Evolutionary conservation across 306 rosid genomes (phyloP), one percentile per base, ranked within the genome.

Genomic region (Acacia melanoxylon): DNA sequence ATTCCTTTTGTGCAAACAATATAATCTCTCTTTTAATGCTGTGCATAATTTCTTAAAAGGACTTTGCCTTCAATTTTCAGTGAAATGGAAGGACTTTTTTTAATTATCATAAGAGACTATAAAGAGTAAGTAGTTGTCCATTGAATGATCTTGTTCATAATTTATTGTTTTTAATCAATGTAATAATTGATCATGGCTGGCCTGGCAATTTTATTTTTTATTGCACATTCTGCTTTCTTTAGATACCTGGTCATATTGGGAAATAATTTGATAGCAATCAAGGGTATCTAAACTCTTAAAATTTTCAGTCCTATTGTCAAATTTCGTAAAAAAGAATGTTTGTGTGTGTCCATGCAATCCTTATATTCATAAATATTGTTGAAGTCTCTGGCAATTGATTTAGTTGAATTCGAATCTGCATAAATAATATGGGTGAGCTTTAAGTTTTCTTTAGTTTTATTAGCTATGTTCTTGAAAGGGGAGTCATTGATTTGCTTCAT

Each of bases 161-260:
- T 61, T 62, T 25, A 59, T 22, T 61, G 24, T 33, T 40, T 76
- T 65, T 68, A 48, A 69, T 69, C 5, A 45, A 58, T n/a, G 52
- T 19, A 14, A 63, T 49, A 37, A 68, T 78, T 77, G 19, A 51
- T 7, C n/a, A 54, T 52, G 79, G 74, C 44, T 61, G 44, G 77
- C 42, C n/a, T 70, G 48, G 17, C 42, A 48, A 58, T 41, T 74
- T 56, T 35, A 42, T 27, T 40, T 79, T 54, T 62, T 17, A 6
- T 78, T 56, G 62, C 69, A 65, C 58, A 17, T 16, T 65, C 9
- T 66, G 31, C 52, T 24, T 37, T 73, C 76, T 40, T 58, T 51
- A 49, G 72, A 83, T 77, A 45, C 31, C 46, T 74, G 70, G 44
- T 74, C 76, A 78, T 46, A 22, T 58, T 22, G 13, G 46, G 65